Conservation (phyloP, 2,329 filamentous ascomycete genomes). For the Fusarium algeriense region DNA sequence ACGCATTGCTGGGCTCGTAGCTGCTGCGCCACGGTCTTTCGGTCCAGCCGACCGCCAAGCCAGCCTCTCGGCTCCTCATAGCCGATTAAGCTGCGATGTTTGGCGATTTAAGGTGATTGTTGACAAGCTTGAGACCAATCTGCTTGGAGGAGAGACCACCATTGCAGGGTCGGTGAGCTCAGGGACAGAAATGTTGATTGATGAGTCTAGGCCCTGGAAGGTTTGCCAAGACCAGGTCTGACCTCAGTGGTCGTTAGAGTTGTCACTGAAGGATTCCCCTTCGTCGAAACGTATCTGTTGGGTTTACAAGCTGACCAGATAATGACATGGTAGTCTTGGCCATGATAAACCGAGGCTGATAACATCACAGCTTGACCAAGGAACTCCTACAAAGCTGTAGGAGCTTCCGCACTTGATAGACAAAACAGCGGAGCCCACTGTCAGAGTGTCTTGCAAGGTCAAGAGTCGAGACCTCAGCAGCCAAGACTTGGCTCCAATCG, state of each 20-base stretch:
- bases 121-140: conserved; percentile 37
- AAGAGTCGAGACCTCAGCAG: conserved; percentile 46
- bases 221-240: conserved; percentile 35
- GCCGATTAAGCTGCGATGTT: conserved; percentile 45
- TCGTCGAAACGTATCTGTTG: conserved; percentile 24
- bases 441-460: conserved; percentile 16
- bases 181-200: conserved; percentile 21
- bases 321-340: conserved; percentile 27
- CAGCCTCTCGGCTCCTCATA: conserved; percentile 50
- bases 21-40: conserved; percentile 48
- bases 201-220: conserved; percentile 23
- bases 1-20: conserved; percentile 43
- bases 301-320: conserved; percentile 14
- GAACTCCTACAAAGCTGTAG: not conserved
- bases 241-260: conserved; percentile 6
- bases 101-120: conserved; percentile 37
- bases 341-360: conserved; percentile 2
- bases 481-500: conserved; percentile 47
- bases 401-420: conserved; percentile 10
- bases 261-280: conserved; percentile 40
- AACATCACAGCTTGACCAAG: conserved; percentile 1
- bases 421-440: conserved; percentile 35
- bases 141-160: conserved; percentile 27
- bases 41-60: conserved; percentile 49
- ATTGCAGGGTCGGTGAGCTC: conserved; percentile 36